These are phyloP conservation scores for Colletotrichum tropicale DNA, from an alignment of 2,329 filamentous ascomycete species.

Conservation along the genomic window DNA sequence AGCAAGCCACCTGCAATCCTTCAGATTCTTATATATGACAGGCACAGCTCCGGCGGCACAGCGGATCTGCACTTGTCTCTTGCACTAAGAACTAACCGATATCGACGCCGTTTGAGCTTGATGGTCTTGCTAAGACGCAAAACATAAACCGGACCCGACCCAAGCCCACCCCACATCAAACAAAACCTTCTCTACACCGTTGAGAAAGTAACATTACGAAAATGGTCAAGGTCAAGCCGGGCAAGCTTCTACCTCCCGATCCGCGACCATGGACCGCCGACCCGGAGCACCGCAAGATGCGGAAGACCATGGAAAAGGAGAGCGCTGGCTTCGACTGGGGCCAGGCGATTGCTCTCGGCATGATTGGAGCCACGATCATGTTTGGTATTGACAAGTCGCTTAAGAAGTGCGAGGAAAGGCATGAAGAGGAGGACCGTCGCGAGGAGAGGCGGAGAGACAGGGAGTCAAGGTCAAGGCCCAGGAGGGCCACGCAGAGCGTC, in stretches of 20 bases:
- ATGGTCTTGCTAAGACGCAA: not conserved
- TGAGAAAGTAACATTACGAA: not conserved
- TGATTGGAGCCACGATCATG: conserved; percentile 37
- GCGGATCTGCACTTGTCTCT: not conserved
- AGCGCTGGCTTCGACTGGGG: conserved; percentile 44
- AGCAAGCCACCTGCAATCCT: not conserved
- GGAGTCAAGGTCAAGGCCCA: not conserved
- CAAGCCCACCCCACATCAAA: not conserved
- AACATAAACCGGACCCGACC: not conserved
- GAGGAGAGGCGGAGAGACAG: conserved; percentile 12
- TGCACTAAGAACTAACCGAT: not conserved
- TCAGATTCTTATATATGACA: not conserved
- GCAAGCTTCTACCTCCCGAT: conserved; percentile 27
- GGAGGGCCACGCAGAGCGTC: not conserved
- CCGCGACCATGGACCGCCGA: conserved; percentile 41
- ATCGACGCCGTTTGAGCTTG: not conserved
- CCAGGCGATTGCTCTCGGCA: conserved; percentile 40
- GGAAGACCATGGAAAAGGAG: conserved; percentile 44
- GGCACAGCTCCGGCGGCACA: not conserved
- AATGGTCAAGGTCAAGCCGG: conserved; percentile 19
- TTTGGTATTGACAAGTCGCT: conserved; percentile 47
- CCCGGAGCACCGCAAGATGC: conserved; percentile 35
- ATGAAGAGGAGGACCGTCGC: conserved; percentile 14
- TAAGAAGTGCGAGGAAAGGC: conserved; percentile 23
- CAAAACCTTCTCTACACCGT: not conserved